phyloP scores from a whole-genome alignment of 768 basidiomycete species.

The Auriculariales sp. region DNA sequence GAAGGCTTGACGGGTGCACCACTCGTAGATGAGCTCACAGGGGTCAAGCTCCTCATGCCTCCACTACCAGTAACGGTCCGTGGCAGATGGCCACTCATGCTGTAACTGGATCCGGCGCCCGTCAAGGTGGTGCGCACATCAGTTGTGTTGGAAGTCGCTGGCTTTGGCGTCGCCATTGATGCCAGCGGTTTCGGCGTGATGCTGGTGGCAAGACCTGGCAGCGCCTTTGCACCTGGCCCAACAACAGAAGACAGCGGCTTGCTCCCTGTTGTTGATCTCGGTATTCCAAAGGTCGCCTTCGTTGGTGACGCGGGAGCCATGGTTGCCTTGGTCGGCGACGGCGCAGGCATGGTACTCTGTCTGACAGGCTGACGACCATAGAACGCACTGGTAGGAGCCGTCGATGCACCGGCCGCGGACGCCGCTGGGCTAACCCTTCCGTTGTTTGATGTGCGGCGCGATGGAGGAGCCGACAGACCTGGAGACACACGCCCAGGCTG shows the following conservation, averaged over 20 bases:
- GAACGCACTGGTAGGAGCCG: background rate
- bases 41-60: background rate
- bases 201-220: no score
- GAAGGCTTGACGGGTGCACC: background rate
- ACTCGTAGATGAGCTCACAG: background rate
- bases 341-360: background rate
- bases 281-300: background rate
- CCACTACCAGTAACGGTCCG: background rate
- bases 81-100: background rate
- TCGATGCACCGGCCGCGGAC: background rate
- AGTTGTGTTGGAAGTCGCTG: background rate
- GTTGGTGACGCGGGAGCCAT: background rate
- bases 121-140: background rate
- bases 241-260: background rate
- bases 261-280: background rate
- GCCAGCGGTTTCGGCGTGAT: no score
- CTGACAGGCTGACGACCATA: background rate
- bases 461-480: background rate
- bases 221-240: background rate
- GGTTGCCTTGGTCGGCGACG: background rate
- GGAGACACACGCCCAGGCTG: background rate
- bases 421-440: background rate
- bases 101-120: background rate
- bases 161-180: background rate
- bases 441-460: background rate